Base-by-base conservation (phyloP, 169 alveolate genomes). In the Toxoplasma gondii region DNA sequence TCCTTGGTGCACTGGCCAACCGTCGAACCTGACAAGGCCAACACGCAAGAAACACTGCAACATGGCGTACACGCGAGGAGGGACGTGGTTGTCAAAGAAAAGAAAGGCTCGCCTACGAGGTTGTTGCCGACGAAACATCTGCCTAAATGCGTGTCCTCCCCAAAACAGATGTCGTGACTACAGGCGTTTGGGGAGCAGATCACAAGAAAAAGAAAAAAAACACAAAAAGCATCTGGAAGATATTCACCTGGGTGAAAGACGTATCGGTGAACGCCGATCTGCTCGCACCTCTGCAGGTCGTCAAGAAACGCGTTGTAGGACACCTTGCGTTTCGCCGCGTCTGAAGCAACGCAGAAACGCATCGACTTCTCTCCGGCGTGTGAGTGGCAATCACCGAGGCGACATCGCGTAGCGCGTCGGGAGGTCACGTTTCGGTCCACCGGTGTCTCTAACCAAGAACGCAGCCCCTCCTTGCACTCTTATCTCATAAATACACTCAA, bases 191-290 rank as follows among this genome's bases (percentile, higher is more conserved):
- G 22, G 4, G 58, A 49, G 58, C 58, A 7, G 22, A 49, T 7
- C 58, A 49, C 58, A 49, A 49, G 58, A 49, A 12, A 49, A 12
- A 12, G 22, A 49, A 12, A n/a, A n/a, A n/a, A n/a, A n/a, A n/a
- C n/a, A n/a, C n/a, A n/a, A n/a, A n/a, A n/a, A n/a, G n/a, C n/a
- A 22, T 64, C 22, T 31, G n/a, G 74, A 19, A 22, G 5, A 12
- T 17, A 22, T 94, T n/a, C 34, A 92, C 99, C 99, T 38, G 99
- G 99, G 91, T 98, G 99, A 88, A 98, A 97, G 95, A 97, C 97
- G 94, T 98, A 98, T 31, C 98, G 96, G 44, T 81, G 93, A 12
- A 98, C 97, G n/a, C 98, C 98, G 53, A 98, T 94, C 69, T 95
- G 94, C 90, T 98, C 99, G 92, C 98, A 97, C 36, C 99, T 96